These are phyloP conservation scores for Petrea volubilis DNA, from an alignment of 257 asterid genomes.

Conservation along the genomic window DNA sequence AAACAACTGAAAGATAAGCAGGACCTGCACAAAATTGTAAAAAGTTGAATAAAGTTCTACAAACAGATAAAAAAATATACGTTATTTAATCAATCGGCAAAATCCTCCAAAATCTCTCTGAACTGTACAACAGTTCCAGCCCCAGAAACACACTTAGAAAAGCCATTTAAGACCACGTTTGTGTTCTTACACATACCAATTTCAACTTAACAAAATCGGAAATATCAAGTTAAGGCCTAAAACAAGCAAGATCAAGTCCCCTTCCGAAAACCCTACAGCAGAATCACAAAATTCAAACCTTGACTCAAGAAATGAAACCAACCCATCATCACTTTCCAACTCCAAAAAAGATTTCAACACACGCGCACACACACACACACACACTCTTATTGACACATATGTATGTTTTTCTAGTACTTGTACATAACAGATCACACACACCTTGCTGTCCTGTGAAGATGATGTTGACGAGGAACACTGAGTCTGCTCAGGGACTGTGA, in stretches of 20 bases:
- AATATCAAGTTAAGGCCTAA: neutral
- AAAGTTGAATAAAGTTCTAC: no score
- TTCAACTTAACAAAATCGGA: neutral
- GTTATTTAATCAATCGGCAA: no score
- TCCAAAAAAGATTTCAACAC: constrained; percentile 20
- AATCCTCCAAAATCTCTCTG: no score
- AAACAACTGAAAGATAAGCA: no score
- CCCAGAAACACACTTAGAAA: no score
- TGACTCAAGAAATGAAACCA: constrained; percentile 11
- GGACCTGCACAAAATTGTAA: no score
- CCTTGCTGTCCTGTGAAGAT: constrained; percentile 55
- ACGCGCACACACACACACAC: neutral
- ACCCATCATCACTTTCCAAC: constrained; percentile 24
- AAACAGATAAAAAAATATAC: no score
- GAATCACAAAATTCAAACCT: neutral
- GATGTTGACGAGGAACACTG: constrained; percentile 41
- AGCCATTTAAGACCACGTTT: neutral
- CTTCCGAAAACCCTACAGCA: neutral
- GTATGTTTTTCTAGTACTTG: neutral
- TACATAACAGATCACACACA: constrained; percentile 10
- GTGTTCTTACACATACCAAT: neutral
- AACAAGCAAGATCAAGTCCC: constrained; percentile 3
- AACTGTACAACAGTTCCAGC: no score
- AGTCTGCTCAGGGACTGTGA: constrained; percentile 22
- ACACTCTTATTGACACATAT: neutral